A percentile compares a stretch with the other conserved stretches of the same genome.
phyloP scores from a whole-genome alignment of 768 basidiomycete species.

The Phaffia australis region DNA sequence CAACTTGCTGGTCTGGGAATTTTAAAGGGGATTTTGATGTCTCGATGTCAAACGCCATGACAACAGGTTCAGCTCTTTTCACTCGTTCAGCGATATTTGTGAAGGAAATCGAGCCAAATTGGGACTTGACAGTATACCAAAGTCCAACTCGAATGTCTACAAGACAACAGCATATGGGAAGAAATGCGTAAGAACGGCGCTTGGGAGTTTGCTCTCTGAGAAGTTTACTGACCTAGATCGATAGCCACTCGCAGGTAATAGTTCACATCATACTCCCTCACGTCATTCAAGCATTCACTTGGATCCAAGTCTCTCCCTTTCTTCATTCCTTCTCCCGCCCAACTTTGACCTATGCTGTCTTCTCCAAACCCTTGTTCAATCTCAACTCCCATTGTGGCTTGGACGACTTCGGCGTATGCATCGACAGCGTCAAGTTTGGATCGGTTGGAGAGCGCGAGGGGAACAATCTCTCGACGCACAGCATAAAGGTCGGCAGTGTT shows the following conservation, averaged over 20 bases:
- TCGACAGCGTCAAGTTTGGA: slow-evolving; percentile 91
- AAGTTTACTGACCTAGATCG: slow-evolving; percentile 54
- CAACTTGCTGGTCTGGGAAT: slow-evolving; percentile 88
- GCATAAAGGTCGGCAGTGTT: slow-evolving; percentile 85
- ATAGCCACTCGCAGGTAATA: slow-evolving; percentile 99
- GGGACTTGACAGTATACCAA: slow-evolving; percentile 88
- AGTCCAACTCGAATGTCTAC: slow-evolving; percentile 83
- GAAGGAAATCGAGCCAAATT: slow-evolving; percentile 66
- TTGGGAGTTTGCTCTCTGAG: not conserved
- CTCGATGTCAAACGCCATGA: slow-evolving; percentile 98
- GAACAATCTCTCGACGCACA: slow-evolving; percentile 77
- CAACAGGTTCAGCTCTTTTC: slow-evolving; percentile 96
- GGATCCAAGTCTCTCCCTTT: slow-evolving; percentile 58
- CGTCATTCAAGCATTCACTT: slow-evolving; percentile 82
- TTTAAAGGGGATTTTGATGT: slow-evolving; percentile 99
- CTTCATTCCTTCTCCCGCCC: slow-evolving; percentile 41
- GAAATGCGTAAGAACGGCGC: not conserved
- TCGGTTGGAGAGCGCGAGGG: slow-evolving; percentile 77
- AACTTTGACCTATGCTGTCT: slow-evolving; percentile 17
- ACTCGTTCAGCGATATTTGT: slow-evolving; percentile 66
- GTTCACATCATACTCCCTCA: slow-evolving; percentile 91
- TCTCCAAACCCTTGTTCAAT: slow-evolving; percentile 52
- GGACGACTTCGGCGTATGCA: slow-evolving; percentile 91
- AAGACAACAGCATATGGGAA: not conserved
- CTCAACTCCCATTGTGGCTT: slow-evolving; percentile 48